Conservation (phyloP, 2,329 filamentous ascomycete species). For the Fusarium pseudoanthophilum region DNA sequence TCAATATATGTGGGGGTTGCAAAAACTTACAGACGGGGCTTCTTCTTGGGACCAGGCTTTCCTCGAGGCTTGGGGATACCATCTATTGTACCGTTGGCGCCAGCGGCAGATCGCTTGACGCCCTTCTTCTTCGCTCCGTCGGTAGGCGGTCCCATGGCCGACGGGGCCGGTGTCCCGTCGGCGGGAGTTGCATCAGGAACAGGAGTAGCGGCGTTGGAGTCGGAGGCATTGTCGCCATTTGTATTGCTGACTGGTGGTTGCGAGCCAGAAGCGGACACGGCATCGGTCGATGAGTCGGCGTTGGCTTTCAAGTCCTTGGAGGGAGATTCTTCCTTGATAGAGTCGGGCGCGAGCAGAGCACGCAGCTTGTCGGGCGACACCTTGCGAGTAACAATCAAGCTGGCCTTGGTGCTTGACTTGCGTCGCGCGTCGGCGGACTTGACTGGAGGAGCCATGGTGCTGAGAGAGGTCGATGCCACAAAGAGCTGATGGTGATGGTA, state of each 20-base stretch:
- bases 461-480: slow-evolving; percentile 13
- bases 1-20: not conserved
- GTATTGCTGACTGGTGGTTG: slow-evolving; percentile 51
- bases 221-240: slow-evolving; percentile 66
- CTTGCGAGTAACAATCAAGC: slow-evolving; percentile 62
- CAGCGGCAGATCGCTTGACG: slow-evolving; percentile 74
- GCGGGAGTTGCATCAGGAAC: slow-evolving; percentile 61
- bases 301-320: slow-evolving; percentile 51
- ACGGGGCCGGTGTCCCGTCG: slow-evolving; percentile 63
- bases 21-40: slow-evolving; percentile 84
- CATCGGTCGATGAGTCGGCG: slow-evolving; percentile 58
- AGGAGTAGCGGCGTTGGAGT: slow-evolving; percentile 70
- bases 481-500: slow-evolving; percentile 27
- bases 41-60: slow-evolving; percentile 97
- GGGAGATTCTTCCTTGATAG: slow-evolving; percentile 57
- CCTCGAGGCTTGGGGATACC: slow-evolving; percentile 75
- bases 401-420: slow-evolving; percentile 52
- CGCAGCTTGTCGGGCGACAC: slow-evolving; percentile 63
- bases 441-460: slow-evolving; percentile 49
- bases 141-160: slow-evolving; percentile 68
- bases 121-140: slow-evolving; percentile 80
- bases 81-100: slow-evolving; percentile 71
- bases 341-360: slow-evolving; percentile 58
- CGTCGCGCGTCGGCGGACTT: slow-evolving; percentile 51
- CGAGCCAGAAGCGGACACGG: slow-evolving; percentile 50